phyloP scores from a whole-genome alignment of 176 grass and related monocot genomes.

The Triticum aestivum region IWGSC_CS_RefSeq_v2.1 NC_057813.1:73124561-73125060 shows the following conservation, averaged over 20 bases:
- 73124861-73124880: conserved; percentile 82
- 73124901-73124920: neutral
- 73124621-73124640: conserved; percentile 85
- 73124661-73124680: conserved; percentile 62
- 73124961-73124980: neutral
- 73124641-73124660: conserved; percentile 72
- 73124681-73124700: conserved; percentile 75
- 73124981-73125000: neutral
- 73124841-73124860: conserved; percentile 74
- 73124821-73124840: conserved; percentile 77
- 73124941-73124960: neutral
- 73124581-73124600: conserved; percentile 71
- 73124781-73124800: conserved; percentile 82
- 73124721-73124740: conserved; percentile 66
- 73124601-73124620: conserved; percentile 84
- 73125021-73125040: neutral
- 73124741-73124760: conserved; percentile 84
- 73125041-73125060: neutral
- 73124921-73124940: conserved; percentile 1
- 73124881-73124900: conserved; percentile 55
- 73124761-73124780: conserved; percentile 62
- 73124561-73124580: conserved; percentile 73
- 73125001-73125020: neutral
- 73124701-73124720: conserved; percentile 74
- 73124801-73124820: conserved; percentile 81